Percentiles rank a stretch among this genome's conserved stretches.
Evolutionary conservation across 495 filamentous ascomycete species (phyloP).

Genomic region (Zalerion maritima): DNA sequence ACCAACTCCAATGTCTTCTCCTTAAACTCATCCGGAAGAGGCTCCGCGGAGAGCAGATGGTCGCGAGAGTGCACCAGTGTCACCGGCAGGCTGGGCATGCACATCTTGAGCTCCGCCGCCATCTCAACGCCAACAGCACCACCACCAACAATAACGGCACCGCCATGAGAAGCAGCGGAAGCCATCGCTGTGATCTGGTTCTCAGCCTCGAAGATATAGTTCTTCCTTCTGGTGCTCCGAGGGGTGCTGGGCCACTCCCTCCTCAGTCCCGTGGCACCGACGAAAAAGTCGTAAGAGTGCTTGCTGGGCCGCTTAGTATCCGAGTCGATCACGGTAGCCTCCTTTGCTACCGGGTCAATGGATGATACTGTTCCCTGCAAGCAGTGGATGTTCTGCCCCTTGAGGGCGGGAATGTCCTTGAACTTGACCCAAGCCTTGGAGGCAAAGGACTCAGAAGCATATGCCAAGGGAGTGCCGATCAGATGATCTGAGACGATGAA

Average conservation of each 20-base stretch:
- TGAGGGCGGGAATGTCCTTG: conserved; percentile 42
- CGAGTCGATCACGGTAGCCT: conserved; percentile 27
- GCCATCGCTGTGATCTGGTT: conserved; percentile 26
- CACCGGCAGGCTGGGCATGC: conserved; percentile 41
- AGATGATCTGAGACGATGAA: conserved; percentile 30
- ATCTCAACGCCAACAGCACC: conserved; percentile 59
- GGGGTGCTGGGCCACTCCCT: conserved; percentile 51
- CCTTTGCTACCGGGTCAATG: conserved; percentile 37
- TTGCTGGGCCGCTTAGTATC: conserved; percentile 12
- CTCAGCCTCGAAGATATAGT: conserved; percentile 42
- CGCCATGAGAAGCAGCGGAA: conserved; percentile 25
- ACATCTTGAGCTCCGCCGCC: conserved; percentile 48
- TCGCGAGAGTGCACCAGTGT: conserved; percentile 53
- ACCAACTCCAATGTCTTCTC: conserved; percentile 35
- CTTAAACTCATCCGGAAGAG: conserved; percentile 50
- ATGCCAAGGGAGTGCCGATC: conserved; percentile 49
- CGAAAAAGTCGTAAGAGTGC: conserved; percentile 48
- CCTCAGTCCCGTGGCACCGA: conserved; percentile 45
- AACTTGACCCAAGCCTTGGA: conserved; percentile 47
- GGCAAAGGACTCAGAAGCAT: conserved; percentile 40
- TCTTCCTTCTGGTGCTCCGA: conserved; percentile 32
- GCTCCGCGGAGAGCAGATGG: conserved; percentile 49
- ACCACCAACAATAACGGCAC: conserved; percentile 45
- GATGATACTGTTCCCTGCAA: conserved; percentile 41
- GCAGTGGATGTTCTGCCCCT: conserved; percentile 32